Evolutionary conservation across 2,329 filamentous ascomycete species (phyloP), one percentile per base, ranked within the genome.

Genomic region (Colletotrichum phormii): DNA sequence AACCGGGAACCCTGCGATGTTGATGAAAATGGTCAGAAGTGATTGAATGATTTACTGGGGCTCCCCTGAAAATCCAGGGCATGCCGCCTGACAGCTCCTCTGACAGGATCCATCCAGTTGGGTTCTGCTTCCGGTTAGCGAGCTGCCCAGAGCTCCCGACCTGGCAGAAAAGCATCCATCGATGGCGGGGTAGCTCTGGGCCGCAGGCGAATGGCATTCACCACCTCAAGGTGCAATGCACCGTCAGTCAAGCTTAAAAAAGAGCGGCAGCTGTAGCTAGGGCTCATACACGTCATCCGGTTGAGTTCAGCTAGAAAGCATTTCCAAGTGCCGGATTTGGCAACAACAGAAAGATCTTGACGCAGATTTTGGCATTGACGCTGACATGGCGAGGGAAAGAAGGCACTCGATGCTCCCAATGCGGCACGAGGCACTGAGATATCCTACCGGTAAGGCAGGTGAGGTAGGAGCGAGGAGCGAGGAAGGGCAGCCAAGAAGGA

Each of bases 141-240:
- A 35, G 63, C 9, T 55, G 63, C 35, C 55, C 63, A 55, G 55
- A 71, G 57, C 63, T 71, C 68, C 63, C 67, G 57, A 49, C 68
- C 63, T 67, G 57, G 29, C 26, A 58, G 49, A 49, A 26, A 53
- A 12, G 58, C 49, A 69, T 64, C 24, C 53, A 29, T 55, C 1
- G 24, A 55, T 65, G 31, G 71, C 66, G 71, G 70, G 71, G 71
- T 73, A 73, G 71, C 66, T 71, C 60, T 57, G 51, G 54, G 53
- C 18, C 18, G 53, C 58, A 68, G 37, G 53, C 64, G 42, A 49
- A n/a, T 49, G 18, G 18, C 58, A 54, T 31, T 59, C 57, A 53
- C 22, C 26, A 31, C 53, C 15, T 33, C 12, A 55, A 49, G 33
- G 33, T 11, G 33, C 33, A 8, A 35, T 35, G 33, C 33, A 35